Base-by-base conservation (phyloP, 345 rosid species). In the Iberis pinnata region DNA sequence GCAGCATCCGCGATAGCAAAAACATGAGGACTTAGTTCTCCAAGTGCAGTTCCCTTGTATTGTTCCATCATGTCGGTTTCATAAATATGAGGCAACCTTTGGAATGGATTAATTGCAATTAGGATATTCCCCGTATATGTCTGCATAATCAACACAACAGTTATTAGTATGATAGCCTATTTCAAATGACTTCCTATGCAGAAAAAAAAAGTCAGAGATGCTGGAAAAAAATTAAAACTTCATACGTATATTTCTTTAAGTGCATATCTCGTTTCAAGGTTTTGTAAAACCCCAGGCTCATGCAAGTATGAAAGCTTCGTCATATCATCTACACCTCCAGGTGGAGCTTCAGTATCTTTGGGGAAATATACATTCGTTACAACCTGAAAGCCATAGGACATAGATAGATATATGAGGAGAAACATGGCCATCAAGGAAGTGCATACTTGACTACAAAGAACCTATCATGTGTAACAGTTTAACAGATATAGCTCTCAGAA, bases 161-260 rank as follows among this genome's bases (percentile, higher is more conserved):
- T 53, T n/a, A 33, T 69, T 43, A 67, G 53, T 53, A 62, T 31
- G 29, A 24, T 68, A 20, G 20, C 58, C 45, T 42, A 47, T 18
- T n/a, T 33, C 11, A 32, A 47, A 67, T 57, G 56, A 16, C 43
- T 52, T 16, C n/a, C 17, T 20, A 47, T 57, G 56, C 64, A 63
- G 44, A 26, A 15, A 42, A 26, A 49, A 59, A 29, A 46, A 27
- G 56, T 10, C 38, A 27, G 49, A 46, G 39, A 51, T 22, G 38
- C 39, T 49, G 24, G 44, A 41, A 6, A 29, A 36, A 38, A 17
- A 61, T 58, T 44, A 51, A 64, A 27, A 27, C 38, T 27, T 59
- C 37, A 9, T 32, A 32, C 40, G 26, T 49, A 49, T 1, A 49
- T 49, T 36, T 49, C 53, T 17, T 49, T 49, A 17, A 49, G 53